Evolutionary conservation across 345 rosid genomes (phyloP), one percentile per base, ranked within the genome.

Genomic region (Bruguiera parviflora): DNA sequence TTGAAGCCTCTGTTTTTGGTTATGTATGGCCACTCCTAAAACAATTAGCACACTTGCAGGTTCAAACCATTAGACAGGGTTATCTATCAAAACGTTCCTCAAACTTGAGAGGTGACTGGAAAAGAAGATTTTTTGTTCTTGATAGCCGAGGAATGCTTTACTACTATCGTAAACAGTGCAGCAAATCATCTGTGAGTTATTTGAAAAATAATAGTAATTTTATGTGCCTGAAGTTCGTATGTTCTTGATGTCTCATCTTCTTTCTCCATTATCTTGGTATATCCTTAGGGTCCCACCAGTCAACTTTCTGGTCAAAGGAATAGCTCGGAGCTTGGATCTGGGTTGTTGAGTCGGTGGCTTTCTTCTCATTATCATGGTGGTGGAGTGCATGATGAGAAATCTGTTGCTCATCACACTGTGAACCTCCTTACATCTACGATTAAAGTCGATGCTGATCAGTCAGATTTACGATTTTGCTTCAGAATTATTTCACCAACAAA

Each of bases 71-170:
- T 62, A 88, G 99, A 58, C 99, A 92, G 80, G 98, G 99, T 28
- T 96, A 96, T 84, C 91, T 96, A 68, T 96, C 98, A 76, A 96
- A 96, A 78, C 90, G 98, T 24, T 96, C 98, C 60, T 90, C 97
- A 64, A 96, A 81, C 73, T 81, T 96, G 81, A 91, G 98, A 84
- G 99, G 96, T 78, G 98, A 96, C 84, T 96, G 99, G 99, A 96
- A 96, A 84, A 84, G 99, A 75, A 86, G 98, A 66, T 96, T 96
- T 84, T 96, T 96, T 85, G 99, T 96, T 72, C 95, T 96, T 75
- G 99, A 96, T 81, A 96, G 98, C 81, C 91, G 99, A 22, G 99
- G 99, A 72, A 85, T 96, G 96, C 85, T 96, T 74, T 96, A 96
- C 71, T 96, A 96, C 80, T 96, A 92, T 77, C 92, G 98, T 37